These are phyloP conservation scores for Achaetomium macrosporum DNA, from an alignment of 2,329 filamentous ascomycete species.

Conservation along the genomic window DNA sequence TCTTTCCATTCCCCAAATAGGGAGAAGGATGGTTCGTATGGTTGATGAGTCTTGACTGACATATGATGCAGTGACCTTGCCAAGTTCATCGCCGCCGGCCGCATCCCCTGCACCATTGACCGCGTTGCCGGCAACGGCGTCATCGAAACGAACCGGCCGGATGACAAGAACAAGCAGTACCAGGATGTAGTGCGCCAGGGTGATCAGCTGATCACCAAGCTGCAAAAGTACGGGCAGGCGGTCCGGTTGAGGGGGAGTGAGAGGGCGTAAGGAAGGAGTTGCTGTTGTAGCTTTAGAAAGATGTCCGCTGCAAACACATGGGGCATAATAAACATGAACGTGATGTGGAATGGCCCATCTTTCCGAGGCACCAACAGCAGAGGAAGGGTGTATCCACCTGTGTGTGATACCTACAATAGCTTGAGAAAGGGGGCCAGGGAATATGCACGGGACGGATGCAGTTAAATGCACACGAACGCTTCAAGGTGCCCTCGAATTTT, in stretches of 20 bases:
- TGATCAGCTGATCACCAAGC: constrained; percentile 94
- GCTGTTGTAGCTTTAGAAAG: not conserved
- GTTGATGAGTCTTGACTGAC: not conserved
- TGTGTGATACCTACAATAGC: too few species aligned
- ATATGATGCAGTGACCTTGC: constrained; percentile 68
- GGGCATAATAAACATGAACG: too few species aligned
- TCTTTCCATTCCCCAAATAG: not conserved
- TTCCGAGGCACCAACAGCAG: too few species aligned
- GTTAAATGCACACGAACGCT: too few species aligned
- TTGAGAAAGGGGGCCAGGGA: too few species aligned
- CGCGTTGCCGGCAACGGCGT: constrained; percentile 92
- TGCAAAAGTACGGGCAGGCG: constrained; percentile 98
- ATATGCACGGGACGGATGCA: too few species aligned
- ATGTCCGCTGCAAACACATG: too few species aligned
- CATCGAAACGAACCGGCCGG: constrained; percentile 95
- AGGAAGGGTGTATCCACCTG: too few species aligned
- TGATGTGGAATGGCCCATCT: too few species aligned
- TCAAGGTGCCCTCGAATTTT: too few species aligned
- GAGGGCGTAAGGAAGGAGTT: constrained; percentile 55
- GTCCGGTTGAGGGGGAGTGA: constrained; percentile 92
- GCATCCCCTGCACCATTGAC: constrained; percentile 95
- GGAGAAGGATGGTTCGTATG: not conserved
- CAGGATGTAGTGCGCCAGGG: constrained; percentile 96
- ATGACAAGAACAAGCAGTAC: constrained; percentile 99
- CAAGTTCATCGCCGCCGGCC: constrained; percentile 91